Conservation (phyloP, 1,139 yeast species). For the Blastobotrys raffinosifermentans region DNA sequence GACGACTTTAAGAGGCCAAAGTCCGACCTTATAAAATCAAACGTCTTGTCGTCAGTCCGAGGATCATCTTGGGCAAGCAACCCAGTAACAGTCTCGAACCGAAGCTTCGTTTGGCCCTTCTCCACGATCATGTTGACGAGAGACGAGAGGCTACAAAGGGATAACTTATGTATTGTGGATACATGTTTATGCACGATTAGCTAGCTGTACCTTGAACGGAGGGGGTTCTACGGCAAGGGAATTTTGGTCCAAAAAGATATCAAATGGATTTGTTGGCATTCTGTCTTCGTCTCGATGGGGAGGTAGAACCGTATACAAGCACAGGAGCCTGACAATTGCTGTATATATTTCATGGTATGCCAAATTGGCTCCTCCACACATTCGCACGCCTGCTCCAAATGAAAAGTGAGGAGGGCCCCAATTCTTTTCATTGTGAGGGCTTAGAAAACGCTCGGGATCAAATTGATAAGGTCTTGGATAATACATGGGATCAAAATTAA, state of each 20-base stretch:
- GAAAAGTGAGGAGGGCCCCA: conserved; percentile 45
- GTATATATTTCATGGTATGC: conserved; percentile 59
- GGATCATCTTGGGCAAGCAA: conserved; percentile 47
- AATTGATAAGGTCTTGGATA: conserved; percentile 48
- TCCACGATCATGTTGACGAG: no score
- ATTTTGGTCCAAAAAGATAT: conserved; percentile 20
- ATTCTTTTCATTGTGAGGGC: conserved; percentile 20
- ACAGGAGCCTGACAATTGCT: conserved; percentile 37
- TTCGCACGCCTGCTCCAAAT: conserved; percentile 66
- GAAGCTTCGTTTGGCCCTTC: neutral
- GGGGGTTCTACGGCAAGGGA: conserved; percentile 25
- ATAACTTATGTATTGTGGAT: no score
- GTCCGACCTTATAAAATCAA: conserved; percentile 43
- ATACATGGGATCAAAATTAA: conserved; percentile 52
- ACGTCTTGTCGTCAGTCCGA: conserved; percentile 43
- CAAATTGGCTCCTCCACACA: conserved; percentile 61
- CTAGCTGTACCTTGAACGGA: conserved; percentile 22
- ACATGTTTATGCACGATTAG: no score
- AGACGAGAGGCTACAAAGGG: no score
- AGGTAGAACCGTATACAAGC: conserved; percentile 38
- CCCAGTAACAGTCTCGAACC: conserved; percentile 18
- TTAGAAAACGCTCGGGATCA: conserved; percentile 55
- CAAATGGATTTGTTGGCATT: conserved; percentile 21
- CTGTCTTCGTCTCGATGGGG: conserved; percentile 33
- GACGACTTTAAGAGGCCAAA: conserved; percentile 43